Evolutionary conservation across 2,329 filamentous ascomycete genomes (phyloP), one percentile per base, ranked within the genome.

Genomic region (Talaromyces sp.): DNA sequence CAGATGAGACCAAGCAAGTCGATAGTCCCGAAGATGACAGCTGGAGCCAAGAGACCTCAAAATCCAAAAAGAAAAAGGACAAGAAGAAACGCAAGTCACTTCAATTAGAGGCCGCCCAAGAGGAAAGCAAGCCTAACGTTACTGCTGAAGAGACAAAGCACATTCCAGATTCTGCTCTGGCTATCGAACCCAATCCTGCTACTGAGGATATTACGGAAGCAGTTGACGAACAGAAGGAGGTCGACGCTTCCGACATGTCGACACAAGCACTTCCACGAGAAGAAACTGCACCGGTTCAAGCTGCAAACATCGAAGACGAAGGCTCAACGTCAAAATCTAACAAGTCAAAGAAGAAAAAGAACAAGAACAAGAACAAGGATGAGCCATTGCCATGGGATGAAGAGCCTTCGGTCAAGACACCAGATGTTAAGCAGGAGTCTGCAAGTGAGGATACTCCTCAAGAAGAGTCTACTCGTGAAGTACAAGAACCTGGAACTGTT

Each of bases 71-170:
- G 52, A 68, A 69, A 11, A 75, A 74, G 70, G 79, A 71, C 17
- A 79, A 81, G 71, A 80, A 81, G 66, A 75, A 76, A 63, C 76
- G 39, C 25, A 63, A 61, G 61, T 66, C 64, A 27, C 27, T 59
- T 39, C 59, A 62, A 66, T n/a, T 43, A 35, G 60, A 59, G 41
- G 31, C 25, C 33, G 15, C 25, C 8, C 59, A 62, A 17, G 64
- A 62, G 47, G 45, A 66, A 22, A 41, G 10, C 37, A 49, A 17
- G 17, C 50, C 22, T n/a, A 35, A 54, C 19, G 25, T 47, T 22
- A 19, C 27, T 25, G 22, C 27, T 11, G 52, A 37, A 9, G 52
- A 52, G 15, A 17, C 33, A 50, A 62, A 54, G 10, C 22, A 54
- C 10, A 22, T 10, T 13, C n/a, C 10, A 4, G 39, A 47, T n/a